Conservation (phyloP, 2,329 filamentous ascomycete genomes). For the Dothistroma pini region DNA sequence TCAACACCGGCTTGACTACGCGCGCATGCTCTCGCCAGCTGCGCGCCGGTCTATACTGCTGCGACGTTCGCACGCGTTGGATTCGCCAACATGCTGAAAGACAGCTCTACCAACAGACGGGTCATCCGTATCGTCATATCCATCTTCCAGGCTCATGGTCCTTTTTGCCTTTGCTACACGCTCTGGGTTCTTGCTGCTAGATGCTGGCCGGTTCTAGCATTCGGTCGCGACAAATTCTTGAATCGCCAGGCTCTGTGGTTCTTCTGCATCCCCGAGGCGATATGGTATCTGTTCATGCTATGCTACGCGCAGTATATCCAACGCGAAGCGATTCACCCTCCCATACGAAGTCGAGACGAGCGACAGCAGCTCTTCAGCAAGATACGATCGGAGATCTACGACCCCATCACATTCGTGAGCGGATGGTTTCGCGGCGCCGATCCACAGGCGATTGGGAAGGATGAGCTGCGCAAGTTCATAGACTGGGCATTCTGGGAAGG, state of each 20-base stretch:
- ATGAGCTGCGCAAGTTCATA: constrained; percentile 66
- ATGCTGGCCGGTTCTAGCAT: constrained; percentile 11
- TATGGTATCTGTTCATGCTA: constrained; percentile 55
- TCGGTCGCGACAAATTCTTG: constrained; percentile 12
- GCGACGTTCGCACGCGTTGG: background rate
- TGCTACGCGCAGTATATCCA: constrained; percentile 53
- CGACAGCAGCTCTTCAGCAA: constrained; percentile 55
- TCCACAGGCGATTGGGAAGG: constrained; percentile 55
- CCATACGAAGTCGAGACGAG: constrained; percentile 43
- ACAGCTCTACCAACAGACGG: constrained; percentile 19
- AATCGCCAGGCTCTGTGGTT: constrained; percentile 36
- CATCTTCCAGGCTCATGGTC: constrained; percentile 21
- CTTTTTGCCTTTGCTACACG: constrained; percentile 23
- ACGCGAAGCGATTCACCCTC: constrained; percentile 50
- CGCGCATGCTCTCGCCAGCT: background rate
- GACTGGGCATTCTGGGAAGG: constrained; percentile 63
- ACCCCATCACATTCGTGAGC: constrained; percentile 55
- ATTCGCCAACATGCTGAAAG: constrained; percentile 22
- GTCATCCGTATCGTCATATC: constrained; percentile 24
- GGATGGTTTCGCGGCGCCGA: constrained; percentile 65
- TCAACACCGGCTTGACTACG: background rate
- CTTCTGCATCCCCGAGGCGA: constrained; percentile 49
- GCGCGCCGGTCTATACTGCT: background rate
- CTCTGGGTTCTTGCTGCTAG: constrained; percentile 16
- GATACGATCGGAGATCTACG: constrained; percentile 54